phyloP scores from a whole-genome alignment of 1,139 yeast genomes.

The Meyerozyma guilliermondii region DNA sequence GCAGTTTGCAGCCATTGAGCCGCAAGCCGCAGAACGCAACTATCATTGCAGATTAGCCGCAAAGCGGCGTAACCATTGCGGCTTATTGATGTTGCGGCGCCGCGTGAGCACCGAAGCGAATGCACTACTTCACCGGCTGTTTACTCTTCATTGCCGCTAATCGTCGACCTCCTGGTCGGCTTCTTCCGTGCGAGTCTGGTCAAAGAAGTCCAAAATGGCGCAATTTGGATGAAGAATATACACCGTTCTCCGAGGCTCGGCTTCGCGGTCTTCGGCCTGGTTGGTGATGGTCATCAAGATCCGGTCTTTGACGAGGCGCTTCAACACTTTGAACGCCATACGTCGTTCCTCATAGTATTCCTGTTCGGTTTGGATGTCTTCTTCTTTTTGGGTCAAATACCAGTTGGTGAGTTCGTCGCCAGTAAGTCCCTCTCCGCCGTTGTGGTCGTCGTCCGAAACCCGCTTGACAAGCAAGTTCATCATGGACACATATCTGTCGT shows the following conservation, averaged over 20 bases:
- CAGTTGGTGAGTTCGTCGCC: constrained; percentile 70
- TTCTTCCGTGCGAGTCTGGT: constrained; percentile 23
- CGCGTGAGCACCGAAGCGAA: no score
- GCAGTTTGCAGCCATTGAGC: background rate
- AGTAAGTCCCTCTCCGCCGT: constrained; percentile 62
- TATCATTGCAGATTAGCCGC: no score
- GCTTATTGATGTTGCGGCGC: background rate
- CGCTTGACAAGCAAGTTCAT: constrained; percentile 75
- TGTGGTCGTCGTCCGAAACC: constrained; percentile 54
- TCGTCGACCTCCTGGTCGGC: constrained; percentile 10
- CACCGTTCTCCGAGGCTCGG: constrained; percentile 19
- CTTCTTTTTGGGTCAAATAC: constrained; percentile 76
- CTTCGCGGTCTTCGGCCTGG: constrained; percentile 31
- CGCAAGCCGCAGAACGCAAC: background rate
- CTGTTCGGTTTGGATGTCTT: constrained; percentile 62
- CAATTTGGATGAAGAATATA: constrained; percentile 91
- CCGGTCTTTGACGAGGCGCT: constrained; percentile 79
- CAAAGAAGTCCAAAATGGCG: constrained; percentile 61
- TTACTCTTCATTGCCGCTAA: no score
- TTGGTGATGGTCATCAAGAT: constrained; percentile 80
- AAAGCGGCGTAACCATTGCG: background rate
- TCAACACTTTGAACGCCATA: constrained; percentile 74
- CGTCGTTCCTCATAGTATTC: constrained; percentile 69
- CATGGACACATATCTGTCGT: constrained; percentile 81
- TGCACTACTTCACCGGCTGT: no score